These are phyloP conservation scores for Chondrus crispus DNA, from an alignment of 23 red algal species.

Conservation along the genomic window DNA sequence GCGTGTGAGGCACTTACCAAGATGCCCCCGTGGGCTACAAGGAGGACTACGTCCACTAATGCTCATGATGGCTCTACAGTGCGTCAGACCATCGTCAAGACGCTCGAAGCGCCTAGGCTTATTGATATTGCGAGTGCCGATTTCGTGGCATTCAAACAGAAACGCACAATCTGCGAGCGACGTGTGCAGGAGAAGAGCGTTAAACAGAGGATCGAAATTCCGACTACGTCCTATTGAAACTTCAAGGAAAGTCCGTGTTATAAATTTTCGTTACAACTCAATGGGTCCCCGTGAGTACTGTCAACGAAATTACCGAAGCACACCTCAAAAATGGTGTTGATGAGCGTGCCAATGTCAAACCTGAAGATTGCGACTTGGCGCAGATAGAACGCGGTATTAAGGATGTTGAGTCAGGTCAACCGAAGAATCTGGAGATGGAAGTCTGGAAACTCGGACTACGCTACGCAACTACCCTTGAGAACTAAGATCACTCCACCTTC, in stretches of 20 bases:
- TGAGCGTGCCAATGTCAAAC: not conserved
- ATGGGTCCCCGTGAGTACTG: not conserved
- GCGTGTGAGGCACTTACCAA: not conserved
- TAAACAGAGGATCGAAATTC: no score
- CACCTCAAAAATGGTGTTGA: not conserved
- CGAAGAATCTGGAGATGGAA: not conserved
- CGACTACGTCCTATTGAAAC: no score
- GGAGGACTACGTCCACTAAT: not conserved
- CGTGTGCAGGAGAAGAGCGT: constrained; percentile 8
- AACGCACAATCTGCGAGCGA: not conserved
- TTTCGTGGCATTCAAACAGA: constrained; percentile 1
- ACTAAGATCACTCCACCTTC: not conserved
- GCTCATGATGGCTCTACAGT: not conserved
- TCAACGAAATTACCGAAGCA: constrained; percentile 12
- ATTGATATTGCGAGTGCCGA: not conserved
- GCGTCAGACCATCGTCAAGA: not conserved
- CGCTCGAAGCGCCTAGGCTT: not conserved
- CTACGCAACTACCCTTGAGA: not conserved
- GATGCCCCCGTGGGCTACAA: not conserved
- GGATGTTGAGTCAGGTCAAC: not conserved
- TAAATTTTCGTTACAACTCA: constrained; percentile 9
- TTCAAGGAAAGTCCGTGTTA: no score
- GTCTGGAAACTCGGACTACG: not conserved
- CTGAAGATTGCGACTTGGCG: not conserved
- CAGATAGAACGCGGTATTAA: not conserved